These are phyloP conservation scores for Penicillium sp. DNA, from an alignment of 2,329 filamentous ascomycete species.

Conservation along the genomic window DNA sequence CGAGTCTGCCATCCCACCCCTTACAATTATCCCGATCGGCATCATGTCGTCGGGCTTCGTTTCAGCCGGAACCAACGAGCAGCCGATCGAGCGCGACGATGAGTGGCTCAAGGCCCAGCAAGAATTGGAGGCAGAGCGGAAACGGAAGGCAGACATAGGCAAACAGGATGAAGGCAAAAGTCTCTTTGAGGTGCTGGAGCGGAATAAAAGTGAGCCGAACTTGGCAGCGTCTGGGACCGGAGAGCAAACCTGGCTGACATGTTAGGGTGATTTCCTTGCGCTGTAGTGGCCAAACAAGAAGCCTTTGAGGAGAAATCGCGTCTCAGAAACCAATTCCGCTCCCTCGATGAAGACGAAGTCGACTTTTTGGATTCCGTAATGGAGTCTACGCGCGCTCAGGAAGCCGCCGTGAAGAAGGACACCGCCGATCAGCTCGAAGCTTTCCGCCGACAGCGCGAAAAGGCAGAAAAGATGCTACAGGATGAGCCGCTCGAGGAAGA, in stretches of 20 bases:
- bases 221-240: neutral
- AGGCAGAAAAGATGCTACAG: conserved; percentile 55
- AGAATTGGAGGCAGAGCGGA: conserved; percentile 50
- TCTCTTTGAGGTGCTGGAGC: conserved; percentile 51
- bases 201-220: conserved; percentile 51
- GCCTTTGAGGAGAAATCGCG: conserved; percentile 54
- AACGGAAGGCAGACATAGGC: conserved; percentile 48
- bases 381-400: conserved; percentile 59
- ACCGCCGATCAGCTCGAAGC: conserved; percentile 60
- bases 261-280: conserved; percentile 35
- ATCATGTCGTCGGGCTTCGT: conserved; percentile 51
- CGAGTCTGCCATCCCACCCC: conserved; percentile 8
- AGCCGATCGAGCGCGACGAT: conserved; percentile 43
- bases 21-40: conserved; percentile 8
- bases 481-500: conserved; percentile 41
- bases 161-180: conserved; percentile 57
- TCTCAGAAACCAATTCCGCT: conserved; percentile 54
- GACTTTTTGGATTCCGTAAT: conserved; percentile 59
- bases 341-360: conserved; percentile 54
- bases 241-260: conserved; percentile 38
- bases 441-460: conserved; percentile 62
- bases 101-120: conserved; percentile 47
- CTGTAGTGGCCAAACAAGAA: conserved; percentile 52
- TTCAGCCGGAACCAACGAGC: conserved; percentile 45
- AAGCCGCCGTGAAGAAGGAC: conserved; percentile 59